A percentile compares a stretch with the other conserved stretches of the same genome.
phyloP scores from a whole-genome alignment of 768 basidiomycete genomes.

The Tylopilus balloui region DNA sequence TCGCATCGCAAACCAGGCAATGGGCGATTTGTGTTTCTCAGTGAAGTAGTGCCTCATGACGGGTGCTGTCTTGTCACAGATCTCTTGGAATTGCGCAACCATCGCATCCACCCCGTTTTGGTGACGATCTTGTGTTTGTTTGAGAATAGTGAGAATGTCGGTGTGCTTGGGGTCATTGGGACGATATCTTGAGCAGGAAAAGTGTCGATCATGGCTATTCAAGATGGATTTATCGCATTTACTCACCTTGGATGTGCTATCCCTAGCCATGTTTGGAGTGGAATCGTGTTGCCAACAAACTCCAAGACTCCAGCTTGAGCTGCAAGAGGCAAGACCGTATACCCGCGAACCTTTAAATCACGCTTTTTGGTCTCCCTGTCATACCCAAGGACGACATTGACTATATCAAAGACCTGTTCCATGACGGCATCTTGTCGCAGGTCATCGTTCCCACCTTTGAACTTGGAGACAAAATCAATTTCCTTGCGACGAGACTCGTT shows the following conservation, averaged over 20 bases:
- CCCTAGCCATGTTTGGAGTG: constrained; percentile 59
- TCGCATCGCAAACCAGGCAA: constrained; percentile 89
- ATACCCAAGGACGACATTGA: constrained; percentile 68
- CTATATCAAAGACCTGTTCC: constrained; percentile 94
- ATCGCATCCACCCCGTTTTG: constrained; percentile 30
- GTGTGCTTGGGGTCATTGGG: constrained; percentile 46
- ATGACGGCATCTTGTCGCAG: constrained; percentile 97
- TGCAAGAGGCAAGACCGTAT: constrained; percentile 85
- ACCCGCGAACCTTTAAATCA: constrained; percentile 69
- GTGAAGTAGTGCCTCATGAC: constrained; percentile 95
- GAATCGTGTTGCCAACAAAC: constrained; percentile 77
- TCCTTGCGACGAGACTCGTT: not conserved
- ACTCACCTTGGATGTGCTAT: constrained; percentile 59
- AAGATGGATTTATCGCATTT: not conserved
- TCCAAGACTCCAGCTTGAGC: constrained; percentile 81
- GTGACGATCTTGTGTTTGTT: constrained; percentile 30
- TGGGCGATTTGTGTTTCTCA: constrained; percentile 81
- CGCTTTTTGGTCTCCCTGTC: constrained; percentile 78
- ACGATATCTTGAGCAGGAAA: constrained; percentile 50
- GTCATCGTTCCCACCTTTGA: constrained; percentile 91
- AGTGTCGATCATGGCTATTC: not conserved
- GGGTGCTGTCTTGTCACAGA: constrained; percentile 56
- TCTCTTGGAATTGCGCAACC: constrained; percentile 34
- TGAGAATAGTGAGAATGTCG: constrained; percentile 31
- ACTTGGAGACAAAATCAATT: constrained; percentile 43